Evolutionary conservation across 2,329 filamentous ascomycete species (phyloP), one percentile per base, ranked within the genome.

Genomic region (Nothophoma quercina): DNA sequence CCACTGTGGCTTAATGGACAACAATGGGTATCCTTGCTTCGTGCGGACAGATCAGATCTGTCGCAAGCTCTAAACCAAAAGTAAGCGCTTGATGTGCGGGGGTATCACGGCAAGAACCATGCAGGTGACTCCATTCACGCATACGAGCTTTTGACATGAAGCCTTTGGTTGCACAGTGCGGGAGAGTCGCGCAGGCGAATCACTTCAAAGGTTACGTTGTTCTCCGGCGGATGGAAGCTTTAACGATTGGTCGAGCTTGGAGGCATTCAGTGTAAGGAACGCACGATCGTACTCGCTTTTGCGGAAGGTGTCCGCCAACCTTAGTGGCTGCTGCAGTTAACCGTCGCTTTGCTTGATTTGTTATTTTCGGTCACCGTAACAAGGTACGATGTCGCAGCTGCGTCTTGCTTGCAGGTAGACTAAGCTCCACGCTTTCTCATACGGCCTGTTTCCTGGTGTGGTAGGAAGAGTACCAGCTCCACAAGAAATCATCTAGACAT

Each of bases 61-160:
- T 57, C 54, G 56, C 39, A 10, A 40, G 29, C 40, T 43, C 28
- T 33, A 29, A 55, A 50, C 63, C 58, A 56, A 59, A 59, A 60
- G 63, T 64, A 65, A 59, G 55, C 56, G 51, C 58, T 53, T 48
- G 46, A 52, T 57, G 47, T 57, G 53, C 51, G 40, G 42, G 46
- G 53, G 38, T 36, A 25, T 18, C 26, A 40, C 35, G 29, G 50
- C 50, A 57, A 55, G 45, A 32, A 44, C 32, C 49, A 61, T 61
- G 62, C 62, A 62, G 33, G 58, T 55, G 56, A 55, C 30, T 42
- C 22, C 29, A 30, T 43, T 47, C 21, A 32, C 19, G 44, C 44
- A 47, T 30, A 39, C 26, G 22, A 43, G 33, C 46, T 33, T 9
- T 44, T 45, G 33, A 52, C 42, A 28, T 35, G 43, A 16, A n/a